These are phyloP conservation scores for Pelagophyceae sp. DNA, from an alignment of 352 stramenopile genomes.

Conservation along the genomic window DNA sequence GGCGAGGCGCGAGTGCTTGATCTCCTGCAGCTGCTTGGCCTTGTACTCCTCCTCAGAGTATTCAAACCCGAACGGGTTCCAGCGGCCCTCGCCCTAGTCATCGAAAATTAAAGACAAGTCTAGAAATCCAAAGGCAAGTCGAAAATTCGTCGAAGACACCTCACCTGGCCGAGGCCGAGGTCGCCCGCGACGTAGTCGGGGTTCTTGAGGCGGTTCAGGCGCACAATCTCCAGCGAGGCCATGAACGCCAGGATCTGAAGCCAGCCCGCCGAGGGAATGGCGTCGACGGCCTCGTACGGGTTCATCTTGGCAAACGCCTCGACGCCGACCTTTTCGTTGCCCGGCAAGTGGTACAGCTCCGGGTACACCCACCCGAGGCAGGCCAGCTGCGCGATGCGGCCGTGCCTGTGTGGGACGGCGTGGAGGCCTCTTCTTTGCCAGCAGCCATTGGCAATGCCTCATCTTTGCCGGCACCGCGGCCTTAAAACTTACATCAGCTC, in stretches of 20 bases:
- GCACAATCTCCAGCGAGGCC: slow-evolving; percentile 53
- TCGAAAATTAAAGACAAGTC: not conserved
- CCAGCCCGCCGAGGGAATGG: slow-evolving; percentile 53
- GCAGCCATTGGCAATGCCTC: not conserved
- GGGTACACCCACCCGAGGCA: slow-evolving; percentile 67
- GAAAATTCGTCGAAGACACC: not conserved
- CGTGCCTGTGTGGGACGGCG: too few relatives aligned
- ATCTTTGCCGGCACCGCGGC: slow-evolving; percentile 27
- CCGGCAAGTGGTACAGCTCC: slow-evolving; percentile 63
- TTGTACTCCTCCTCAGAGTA: slow-evolving; percentile 68
- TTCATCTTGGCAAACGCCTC: slow-evolving; percentile 67
- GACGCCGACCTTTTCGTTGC: slow-evolving; percentile 57
- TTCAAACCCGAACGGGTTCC: slow-evolving; percentile 67
- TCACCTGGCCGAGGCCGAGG: slow-evolving; percentile 55
- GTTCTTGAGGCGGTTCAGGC: slow-evolving; percentile 50
- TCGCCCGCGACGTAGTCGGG: slow-evolving; percentile 48
- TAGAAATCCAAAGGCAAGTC: not conserved
- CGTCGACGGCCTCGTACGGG: slow-evolving; percentile 55
- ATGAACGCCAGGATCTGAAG: slow-evolving; percentile 64
- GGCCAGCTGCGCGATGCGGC: slow-evolving; percentile 67
- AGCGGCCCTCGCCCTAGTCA: slow-evolving; percentile 34
- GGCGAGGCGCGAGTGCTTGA: slow-evolving; percentile 72
- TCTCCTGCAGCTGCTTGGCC: slow-evolving; percentile 65
- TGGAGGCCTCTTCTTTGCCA: slow-evolving; percentile 32
- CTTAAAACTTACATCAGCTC: slow-evolving; percentile 19